phyloP scores from a whole-genome alignment of 805 yeast species.

The Suhomyces vadensis region DNA sequence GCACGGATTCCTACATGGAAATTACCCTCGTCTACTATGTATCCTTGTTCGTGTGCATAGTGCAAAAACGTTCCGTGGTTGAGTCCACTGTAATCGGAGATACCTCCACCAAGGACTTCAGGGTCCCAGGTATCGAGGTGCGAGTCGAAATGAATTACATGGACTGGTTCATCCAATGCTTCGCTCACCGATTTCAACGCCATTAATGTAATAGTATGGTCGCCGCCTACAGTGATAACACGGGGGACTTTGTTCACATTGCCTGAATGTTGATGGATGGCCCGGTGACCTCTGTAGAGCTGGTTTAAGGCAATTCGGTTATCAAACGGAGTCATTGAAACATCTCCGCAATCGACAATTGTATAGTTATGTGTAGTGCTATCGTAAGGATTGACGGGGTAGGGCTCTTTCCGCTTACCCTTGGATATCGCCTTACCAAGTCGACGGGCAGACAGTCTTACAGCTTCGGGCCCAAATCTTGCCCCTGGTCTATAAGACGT shows the following conservation, averaged over 20 bases:
- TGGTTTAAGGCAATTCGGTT: constrained; percentile 63
- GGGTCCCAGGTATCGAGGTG: constrained; percentile 77
- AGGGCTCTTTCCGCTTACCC: constrained; percentile 5
- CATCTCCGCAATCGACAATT: constrained; percentile 65
- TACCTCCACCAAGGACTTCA: constrained; percentile 59
- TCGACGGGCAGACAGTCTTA: constrained; percentile 49
- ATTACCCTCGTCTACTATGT: constrained; percentile 47
- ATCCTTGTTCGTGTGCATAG: constrained; percentile 69
- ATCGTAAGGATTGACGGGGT: constrained; percentile 53
- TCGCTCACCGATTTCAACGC: constrained; percentile 53
- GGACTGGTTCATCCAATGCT: constrained; percentile 41
- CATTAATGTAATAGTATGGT: constrained; percentile 58
- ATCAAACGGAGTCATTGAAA: constrained; percentile 69
- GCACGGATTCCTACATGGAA: constrained; percentile 68
- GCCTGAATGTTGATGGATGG: constrained; percentile 42
- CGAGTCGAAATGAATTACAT: constrained; percentile 65
- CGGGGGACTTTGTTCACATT: constrained; percentile 27
- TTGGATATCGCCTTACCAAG: constrained; percentile 33
- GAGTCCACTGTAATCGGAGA: constrained; percentile 55
- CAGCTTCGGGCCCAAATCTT: constrained; percentile 57
- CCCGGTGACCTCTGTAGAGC: constrained; percentile 56
- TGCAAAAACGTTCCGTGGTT: constrained; percentile 74
- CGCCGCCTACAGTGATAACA: constrained; percentile 60
- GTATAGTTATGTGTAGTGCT: constrained; percentile 33
- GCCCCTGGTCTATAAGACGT: constrained; percentile 59